phyloP scores from a whole-genome alignment of 179 eudicot genomes.

The Pouteria campechiana region DNA sequence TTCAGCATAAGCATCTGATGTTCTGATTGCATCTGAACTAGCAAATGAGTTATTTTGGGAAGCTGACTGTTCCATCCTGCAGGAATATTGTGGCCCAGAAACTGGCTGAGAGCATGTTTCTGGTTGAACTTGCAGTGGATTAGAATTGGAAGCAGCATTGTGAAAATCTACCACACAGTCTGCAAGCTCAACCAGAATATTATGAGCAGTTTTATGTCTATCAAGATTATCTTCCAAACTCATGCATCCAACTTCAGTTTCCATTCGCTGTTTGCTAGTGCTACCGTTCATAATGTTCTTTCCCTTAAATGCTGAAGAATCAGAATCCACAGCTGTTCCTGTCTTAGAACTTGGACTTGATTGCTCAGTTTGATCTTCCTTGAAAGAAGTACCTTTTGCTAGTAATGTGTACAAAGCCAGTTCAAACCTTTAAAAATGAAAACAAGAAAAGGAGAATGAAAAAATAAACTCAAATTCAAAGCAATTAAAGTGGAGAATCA shows the following conservation, averaged over 20 bases:
- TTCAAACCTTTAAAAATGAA: conserved; percentile 54
- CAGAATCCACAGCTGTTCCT: conserved; percentile 18
- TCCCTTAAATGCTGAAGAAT: conserved; percentile 30
- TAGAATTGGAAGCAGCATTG: conserved; percentile 10
- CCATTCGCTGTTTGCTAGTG: conserved; percentile 18
- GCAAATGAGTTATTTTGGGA: conserved; percentile 26
- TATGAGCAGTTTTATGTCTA: conserved; percentile 16
- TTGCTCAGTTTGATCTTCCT: conserved; percentile 37
- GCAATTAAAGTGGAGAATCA: conserved; percentile 1
- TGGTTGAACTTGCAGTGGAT: conserved; percentile 36
- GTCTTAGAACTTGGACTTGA: conserved; percentile 26
- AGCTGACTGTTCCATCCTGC: conserved; percentile 31
- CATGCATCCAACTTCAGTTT: conserved; percentile 12
- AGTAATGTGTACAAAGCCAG: conserved; percentile 69
- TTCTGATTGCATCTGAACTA: conserved; percentile 30
- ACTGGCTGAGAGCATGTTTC: conserved; percentile 24
- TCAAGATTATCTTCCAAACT: conserved; percentile 24
- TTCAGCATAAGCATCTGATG: conserved; percentile 47
- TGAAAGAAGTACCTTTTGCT: conserved; percentile 42
- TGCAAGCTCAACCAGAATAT: conserved; percentile 24
- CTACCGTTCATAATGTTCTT: conserved; percentile 31
- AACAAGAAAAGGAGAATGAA: conserved; percentile 4
- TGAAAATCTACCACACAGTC: conserved; percentile 27
- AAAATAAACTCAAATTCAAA: conserved; percentile 3
- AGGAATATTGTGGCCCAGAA: conserved; percentile 28